Evolutionary conservation across 2,329 filamentous ascomycete species (phyloP), one percentile per base, ranked within the genome.

Genomic region (Fusarium citri): DNA sequence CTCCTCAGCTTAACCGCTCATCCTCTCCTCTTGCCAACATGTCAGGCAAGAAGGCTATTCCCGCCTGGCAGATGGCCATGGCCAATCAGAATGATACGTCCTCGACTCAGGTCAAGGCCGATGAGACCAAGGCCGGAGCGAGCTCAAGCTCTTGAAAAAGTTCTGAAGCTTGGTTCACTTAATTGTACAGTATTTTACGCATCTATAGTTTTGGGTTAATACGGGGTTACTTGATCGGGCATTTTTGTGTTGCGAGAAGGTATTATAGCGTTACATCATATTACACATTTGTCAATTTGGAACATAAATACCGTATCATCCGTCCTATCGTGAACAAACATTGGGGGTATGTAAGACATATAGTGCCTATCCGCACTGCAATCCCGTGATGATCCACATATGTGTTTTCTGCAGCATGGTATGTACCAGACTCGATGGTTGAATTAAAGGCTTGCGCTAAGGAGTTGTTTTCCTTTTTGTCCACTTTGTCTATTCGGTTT

Each of bases 51-150:
- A 91, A 91, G 14, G 89, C 91, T 14, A 94, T 94, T 71, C 92
- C 92, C 7, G 88, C 91, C 7, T 94, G 92, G 92, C 92, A 94
- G 80, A 87, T 93, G 85, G 90, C 91, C 49, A 89, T 90, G 77
- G 84, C 88, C 31, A 89, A 86, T 74, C 88, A 86, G 79, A 76
- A 76, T 60, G 73, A 67, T n/a, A 69, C 72, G 6, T 71, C 78
- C 11, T 70, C 77, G 23, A 68, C 77, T 11, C 60, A 74, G 43
- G 73, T 75, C 46, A 72, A 74, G 50, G 72, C 72, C 8, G 74
- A 74, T 8, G 76, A 78, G 54, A 66, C 73, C 16, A 74, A 66
- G 43, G 65, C 65, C 22, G 70, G 56, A 40, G 62, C 58, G 23
- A 61, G 75, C 61, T 63, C 65, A 54, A 66, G 64, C 60, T 62